Conservation (phyloP, 305 asterid species). For the Salvia sclarea region DNA sequence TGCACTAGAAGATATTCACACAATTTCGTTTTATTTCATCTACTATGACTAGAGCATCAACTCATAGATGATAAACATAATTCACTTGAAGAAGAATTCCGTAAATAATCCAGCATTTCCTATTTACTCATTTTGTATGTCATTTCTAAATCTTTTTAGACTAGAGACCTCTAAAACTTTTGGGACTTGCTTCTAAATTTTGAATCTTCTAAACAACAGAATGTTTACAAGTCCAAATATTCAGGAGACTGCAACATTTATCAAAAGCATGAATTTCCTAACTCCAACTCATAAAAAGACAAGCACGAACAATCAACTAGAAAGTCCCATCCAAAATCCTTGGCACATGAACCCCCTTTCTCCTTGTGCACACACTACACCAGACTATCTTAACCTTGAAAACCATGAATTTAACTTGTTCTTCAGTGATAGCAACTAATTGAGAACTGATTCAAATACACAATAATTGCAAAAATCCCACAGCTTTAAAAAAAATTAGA, state of each 20-base stretch:
- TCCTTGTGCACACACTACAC: background rate
- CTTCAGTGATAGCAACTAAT: background rate
- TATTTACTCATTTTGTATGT: background rate
- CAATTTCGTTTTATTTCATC: background rate
- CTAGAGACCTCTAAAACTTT: background rate
- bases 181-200: background rate
- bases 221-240: constrained; percentile 5
- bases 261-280: background rate
- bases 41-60: background rate
- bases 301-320: background rate
- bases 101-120: background rate
- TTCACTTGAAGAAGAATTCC: background rate
- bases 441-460: background rate
- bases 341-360: constrained; percentile 3
- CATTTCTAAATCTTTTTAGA: too few relatives aligned
- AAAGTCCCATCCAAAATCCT: background rate
- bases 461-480: background rate
- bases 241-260: constrained; percentile 14
- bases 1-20: background rate
- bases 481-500: background rate
- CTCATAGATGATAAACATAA: background rate
- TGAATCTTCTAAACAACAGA: background rate
- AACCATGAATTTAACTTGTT: background rate
- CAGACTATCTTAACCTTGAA: constrained; percentile 14
- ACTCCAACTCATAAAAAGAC: background rate